Evolutionary conservation across 768 basidiomycete species (phyloP).

Genomic region (Leccinum disarticulatum): DNA sequence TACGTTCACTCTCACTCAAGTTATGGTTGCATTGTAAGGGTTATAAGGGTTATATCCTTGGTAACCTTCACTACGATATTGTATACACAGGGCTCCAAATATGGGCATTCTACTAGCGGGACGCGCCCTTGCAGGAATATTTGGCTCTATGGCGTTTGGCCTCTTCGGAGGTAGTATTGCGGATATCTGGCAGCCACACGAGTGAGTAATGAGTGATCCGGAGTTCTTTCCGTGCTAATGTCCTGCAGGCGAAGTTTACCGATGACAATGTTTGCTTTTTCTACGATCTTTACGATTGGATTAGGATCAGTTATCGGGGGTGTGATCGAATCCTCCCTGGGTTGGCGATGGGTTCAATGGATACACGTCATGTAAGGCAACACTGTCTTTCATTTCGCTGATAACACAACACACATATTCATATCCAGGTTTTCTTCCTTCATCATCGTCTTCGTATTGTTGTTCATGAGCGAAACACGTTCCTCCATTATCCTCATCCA

Average conservation of each 20-base stretch:
- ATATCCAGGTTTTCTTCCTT: constrained; percentile 47
- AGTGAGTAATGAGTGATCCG: constrained; percentile 40
- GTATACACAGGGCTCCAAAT: constrained; percentile 35
- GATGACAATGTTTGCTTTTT: constrained; percentile 68
- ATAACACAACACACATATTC: background rate
- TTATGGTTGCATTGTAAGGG: constrained; percentile 37
- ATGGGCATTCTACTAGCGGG: constrained; percentile 57
- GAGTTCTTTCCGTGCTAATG: background rate
- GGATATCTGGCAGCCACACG: constrained; percentile 62
- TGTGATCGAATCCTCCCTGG: constrained; percentile 59
- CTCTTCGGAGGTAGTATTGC: constrained; percentile 70
- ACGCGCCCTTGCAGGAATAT: constrained; percentile 60
- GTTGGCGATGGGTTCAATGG: constrained; percentile 87
- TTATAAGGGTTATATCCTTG: constrained; percentile 11
- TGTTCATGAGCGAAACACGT: constrained; percentile 73
- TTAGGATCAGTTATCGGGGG: constrained; percentile 63
- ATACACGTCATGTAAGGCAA: constrained; percentile 56
- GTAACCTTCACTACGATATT: background rate
- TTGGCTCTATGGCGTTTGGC: constrained; percentile 62
- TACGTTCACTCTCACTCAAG: constrained; percentile 51
- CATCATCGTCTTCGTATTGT: constrained; percentile 47
- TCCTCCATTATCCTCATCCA: constrained; percentile 65
- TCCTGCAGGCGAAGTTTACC: constrained; percentile 63
- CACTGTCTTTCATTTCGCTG: background rate
- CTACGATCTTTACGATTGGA: constrained; percentile 56